Evolutionary conservation across 768 basidiomycete genomes (phyloP).

Genomic region (Pleurotus platypus): DNA sequence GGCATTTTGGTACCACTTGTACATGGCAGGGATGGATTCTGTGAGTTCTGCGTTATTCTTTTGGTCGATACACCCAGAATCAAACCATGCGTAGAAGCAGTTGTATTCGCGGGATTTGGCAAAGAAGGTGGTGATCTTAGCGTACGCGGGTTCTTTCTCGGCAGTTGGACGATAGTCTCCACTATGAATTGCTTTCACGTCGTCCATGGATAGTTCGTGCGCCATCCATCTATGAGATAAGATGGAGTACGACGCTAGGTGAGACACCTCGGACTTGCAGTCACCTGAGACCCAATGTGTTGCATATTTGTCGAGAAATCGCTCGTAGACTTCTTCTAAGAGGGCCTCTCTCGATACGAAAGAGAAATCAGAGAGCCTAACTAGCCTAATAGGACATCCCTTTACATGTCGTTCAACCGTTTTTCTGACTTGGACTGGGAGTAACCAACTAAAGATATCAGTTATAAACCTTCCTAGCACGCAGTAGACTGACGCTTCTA

Average conservation of each 20-base stretch:
- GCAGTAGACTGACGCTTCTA: too few species aligned
- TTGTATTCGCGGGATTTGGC: background rate
- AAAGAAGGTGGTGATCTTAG: background rate
- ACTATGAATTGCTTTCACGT: background rate
- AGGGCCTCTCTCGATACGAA: background rate
- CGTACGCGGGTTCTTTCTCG: background rate
- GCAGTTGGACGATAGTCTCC: background rate
- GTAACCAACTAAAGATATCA: too few species aligned
- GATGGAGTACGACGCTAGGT: background rate
- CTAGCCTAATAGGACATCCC: background rate
- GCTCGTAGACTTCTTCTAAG: background rate
- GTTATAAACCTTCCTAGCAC: too few species aligned
- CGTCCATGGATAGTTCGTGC: background rate
- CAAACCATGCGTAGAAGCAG: background rate
- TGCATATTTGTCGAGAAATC: background rate
- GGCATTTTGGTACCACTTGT: background rate
- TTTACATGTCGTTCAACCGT: background rate
- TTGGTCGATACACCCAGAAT: constrained; percentile 1
- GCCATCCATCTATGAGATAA: background rate
- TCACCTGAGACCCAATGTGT: background rate
- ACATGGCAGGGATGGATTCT: background rate
- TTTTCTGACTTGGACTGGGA: background rate
- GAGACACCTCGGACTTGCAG: background rate
- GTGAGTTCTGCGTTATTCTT: background rate
- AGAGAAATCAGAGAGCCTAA: background rate